Percentiles rank a stretch among this genome's conserved stretches.
Evolutionary conservation across 768 basidiomycete species (phyloP).

Genomic region (Strobilomyces echinocephalus): DNA sequence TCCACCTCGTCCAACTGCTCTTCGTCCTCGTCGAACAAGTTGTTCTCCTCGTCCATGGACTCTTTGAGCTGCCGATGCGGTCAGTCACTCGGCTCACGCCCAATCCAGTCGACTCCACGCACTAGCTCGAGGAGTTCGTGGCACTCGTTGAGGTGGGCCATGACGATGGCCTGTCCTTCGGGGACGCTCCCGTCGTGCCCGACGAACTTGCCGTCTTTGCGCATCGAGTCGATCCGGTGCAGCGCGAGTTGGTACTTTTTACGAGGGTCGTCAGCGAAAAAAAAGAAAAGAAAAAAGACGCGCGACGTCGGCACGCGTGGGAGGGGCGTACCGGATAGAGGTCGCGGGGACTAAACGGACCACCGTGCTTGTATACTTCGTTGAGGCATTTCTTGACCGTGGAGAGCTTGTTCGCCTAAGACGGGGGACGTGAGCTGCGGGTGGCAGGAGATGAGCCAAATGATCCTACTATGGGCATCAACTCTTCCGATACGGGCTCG

Average conservation of each 20-base stretch:
- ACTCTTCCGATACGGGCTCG: slow-evolving; percentile 95
- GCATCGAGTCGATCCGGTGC: slow-evolving; percentile 90
- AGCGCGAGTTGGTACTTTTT: slow-evolving; percentile 85
- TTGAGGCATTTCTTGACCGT: slow-evolving; percentile 97
- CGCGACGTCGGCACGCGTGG: neutral
- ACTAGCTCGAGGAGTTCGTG: slow-evolving; percentile 96
- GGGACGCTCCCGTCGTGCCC: slow-evolving; percentile 85
- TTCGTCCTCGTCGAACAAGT: slow-evolving; percentile 48
- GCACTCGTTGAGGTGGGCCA: slow-evolving; percentile 93
- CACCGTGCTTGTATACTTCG: slow-evolving; percentile 93
- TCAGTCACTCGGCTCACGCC: neutral
- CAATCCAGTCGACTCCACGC: slow-evolving; percentile 12
- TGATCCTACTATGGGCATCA: slow-evolving; percentile 84
- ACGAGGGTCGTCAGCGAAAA: slow-evolving; percentile 1
- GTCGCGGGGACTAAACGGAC: slow-evolving; percentile 87
- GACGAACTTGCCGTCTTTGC: slow-evolving; percentile 91
- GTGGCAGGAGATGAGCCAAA: neutral
- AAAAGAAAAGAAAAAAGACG: neutral
- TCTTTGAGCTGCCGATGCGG: slow-evolving; percentile 53
- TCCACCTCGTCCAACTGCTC: slow-evolving; percentile 21
- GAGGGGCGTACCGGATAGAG: slow-evolving; percentile 75
- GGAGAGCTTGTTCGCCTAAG: slow-evolving; percentile 89
- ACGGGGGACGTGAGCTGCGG: neutral
- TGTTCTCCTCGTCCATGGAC: slow-evolving; percentile 70
- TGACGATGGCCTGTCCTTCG: slow-evolving; percentile 94